Conservation (phyloP, 805 yeast species). For the Monosporozyma aerobia region DNA sequence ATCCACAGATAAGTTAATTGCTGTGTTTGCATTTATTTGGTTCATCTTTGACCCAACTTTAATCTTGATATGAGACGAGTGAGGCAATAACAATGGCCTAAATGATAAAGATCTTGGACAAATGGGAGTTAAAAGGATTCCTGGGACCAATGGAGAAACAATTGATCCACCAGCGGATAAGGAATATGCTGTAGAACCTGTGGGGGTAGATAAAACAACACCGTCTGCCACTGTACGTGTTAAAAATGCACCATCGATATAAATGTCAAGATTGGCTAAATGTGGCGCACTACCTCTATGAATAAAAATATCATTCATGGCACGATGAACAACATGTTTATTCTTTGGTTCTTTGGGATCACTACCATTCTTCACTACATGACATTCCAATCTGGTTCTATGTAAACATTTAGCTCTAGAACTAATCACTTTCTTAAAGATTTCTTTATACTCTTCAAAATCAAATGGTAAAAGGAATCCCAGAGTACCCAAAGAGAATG, state of each 20-base stretch:
- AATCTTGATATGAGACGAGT: conserved; percentile 62
- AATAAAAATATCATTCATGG: conserved; percentile 85
- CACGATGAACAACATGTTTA: conserved; percentile 36
- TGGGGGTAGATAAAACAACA: conserved; percentile 75
- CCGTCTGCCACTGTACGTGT: conserved; percentile 94
- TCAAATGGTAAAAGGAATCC: conserved; percentile 88
- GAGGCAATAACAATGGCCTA: conserved; percentile 77
- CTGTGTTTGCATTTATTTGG: conserved; percentile 28
- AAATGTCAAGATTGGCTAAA: conserved; percentile 73
- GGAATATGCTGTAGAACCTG: conserved; percentile 93
- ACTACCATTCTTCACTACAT: conserved; percentile 34
- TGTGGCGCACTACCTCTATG: conserved; percentile 88
- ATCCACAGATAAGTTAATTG: conserved; percentile 64
- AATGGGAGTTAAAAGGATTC: conserved; percentile 77
- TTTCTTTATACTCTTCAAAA: conserved; percentile 47
- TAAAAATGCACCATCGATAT: conserved; percentile 70
- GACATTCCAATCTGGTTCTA: conserved; percentile 73
- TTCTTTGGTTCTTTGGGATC: background rate
- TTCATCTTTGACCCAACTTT: conserved; percentile 43
- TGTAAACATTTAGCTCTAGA: conserved; percentile 66
- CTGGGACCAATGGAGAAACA: conserved; percentile 79
- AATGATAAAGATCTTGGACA: conserved; percentile 89
- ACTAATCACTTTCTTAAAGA: conserved; percentile 57
- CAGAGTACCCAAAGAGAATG: conserved; percentile 83
- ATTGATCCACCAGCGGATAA: conserved; percentile 87